Base-by-base conservation (phyloP, 2,329 filamentous ascomycete genomes). In the Fusarium albosuccineum region DNA sequence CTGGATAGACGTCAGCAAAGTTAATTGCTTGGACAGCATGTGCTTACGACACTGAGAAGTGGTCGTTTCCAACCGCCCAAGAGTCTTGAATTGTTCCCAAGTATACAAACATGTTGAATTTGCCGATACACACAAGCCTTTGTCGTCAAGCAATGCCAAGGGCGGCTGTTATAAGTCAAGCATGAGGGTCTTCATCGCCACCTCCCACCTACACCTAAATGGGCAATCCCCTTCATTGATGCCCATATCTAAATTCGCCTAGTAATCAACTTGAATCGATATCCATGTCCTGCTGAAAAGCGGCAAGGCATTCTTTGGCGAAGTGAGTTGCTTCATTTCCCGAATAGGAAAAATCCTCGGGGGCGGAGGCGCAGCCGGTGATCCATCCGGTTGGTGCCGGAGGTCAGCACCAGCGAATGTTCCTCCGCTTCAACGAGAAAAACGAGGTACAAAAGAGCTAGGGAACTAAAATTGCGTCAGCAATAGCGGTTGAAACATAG, bases 51-150 rank as follows among this genome's bases (percentile, higher is more conserved):
- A 56, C 7, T 6, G 59, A 65, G 27, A 62, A 65, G 59, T 42
- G 30, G 41, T 62, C 62, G 22, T 65, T 65, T 7, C 62, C 59
- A 27, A 62, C 44, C 14, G 50, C 62, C 62, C 62, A 65, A 22
- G 62, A 58, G 30, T 62, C 49, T 10, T 45, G 29, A 10, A 22
- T 52, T 13, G 55, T 40, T 14, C 62, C 62, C 27, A 65, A 62
- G 29, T 46, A 65, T 34, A 62, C 5, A 52, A 65, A 59, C 60
- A 62, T 62, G 37, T 39, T 52, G 49, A 52, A 51, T 4, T 34
- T 27, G 11, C 4, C 5, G 22, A 22, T 22, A 22, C 22, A 4
- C 22, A 22, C 22, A 22, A 4, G 22, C 34, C 26, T 37, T 22
- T 39, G 22, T 33, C n/a, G 13, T 4, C 39, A 33, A 6, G 30